These are phyloP conservation scores for Penicillium hordei DNA, from an alignment of 2,329 filamentous ascomycete species.

Conservation along the genomic window DNA sequence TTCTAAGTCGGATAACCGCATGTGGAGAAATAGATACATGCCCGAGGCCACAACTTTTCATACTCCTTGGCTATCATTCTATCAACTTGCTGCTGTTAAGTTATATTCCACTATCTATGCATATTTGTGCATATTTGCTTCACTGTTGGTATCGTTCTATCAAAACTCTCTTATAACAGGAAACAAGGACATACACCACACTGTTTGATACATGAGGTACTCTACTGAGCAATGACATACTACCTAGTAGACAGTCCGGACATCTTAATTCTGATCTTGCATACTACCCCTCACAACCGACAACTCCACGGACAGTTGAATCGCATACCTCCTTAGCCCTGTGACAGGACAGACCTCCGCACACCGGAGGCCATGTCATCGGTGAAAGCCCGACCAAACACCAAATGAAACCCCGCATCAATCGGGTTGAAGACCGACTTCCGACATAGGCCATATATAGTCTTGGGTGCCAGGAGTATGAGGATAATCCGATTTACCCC, in stretches of 20 bases:
- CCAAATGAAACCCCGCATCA: constrained; percentile 25
- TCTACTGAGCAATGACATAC: background rate
- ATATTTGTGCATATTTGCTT: background rate
- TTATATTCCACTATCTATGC: background rate
- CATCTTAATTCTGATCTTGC: background rate
- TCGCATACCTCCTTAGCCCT: background rate
- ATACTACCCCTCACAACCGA: background rate
- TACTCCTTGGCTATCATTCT: background rate
- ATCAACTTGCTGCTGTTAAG: background rate
- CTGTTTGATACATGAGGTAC: background rate
- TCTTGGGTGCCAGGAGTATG: background rate
- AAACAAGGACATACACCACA: background rate
- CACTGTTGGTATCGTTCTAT: background rate
- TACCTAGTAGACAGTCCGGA: background rate
- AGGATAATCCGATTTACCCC: background rate
- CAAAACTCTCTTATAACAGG: too few relatives aligned
- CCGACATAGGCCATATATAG: constrained; percentile 13
- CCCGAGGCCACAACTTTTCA: background rate
- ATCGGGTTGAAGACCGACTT: constrained; percentile 27
- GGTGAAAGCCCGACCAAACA: constrained; percentile 18
- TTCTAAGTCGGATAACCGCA: background rate
- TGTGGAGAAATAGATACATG: background rate
- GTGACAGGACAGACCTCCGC: background rate
- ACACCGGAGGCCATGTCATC: constrained; percentile 9
- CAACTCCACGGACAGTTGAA: background rate